Conservation (phyloP, 73 alveolate species). For the Paraurostyla sp. region DNA sequence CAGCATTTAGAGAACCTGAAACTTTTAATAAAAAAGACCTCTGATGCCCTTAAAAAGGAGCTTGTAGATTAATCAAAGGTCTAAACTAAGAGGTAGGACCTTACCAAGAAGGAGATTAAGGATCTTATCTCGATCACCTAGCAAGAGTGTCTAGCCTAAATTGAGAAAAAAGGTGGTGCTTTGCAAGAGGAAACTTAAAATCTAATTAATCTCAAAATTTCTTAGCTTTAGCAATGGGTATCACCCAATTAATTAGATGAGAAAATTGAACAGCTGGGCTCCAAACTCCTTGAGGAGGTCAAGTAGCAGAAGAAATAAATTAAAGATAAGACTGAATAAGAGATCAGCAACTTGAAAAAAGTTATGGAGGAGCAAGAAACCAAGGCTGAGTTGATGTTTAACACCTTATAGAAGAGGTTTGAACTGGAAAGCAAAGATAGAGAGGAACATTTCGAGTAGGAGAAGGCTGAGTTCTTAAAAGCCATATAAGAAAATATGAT, state of each 20-base stretch:
- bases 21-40: no score
- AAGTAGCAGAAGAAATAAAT: neutral
- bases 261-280: neutral
- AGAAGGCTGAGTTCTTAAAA: constrained; percentile 30
- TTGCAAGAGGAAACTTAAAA: no score
- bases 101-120: no score
- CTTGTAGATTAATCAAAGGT: no score
- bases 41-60: no score
- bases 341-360: neutral
- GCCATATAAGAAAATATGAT: constrained; percentile 32
- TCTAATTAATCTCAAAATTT: neutral
- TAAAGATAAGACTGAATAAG: neutral
- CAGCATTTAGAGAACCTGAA: no score
- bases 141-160: no score
- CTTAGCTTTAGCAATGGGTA: neutral
- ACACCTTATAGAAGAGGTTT: constrained; percentile 22
- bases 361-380: neutral
- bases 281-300: neutral
- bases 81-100: no score
- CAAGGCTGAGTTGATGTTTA: neutral
- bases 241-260: constrained; percentile 32
- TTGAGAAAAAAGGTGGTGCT: no score
- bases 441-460: constrained; percentile 13
- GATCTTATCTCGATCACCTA: no score
- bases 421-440: neutral